Base-by-base conservation (phyloP, 768 basidiomycete species). In the Boletus sp. region DNA sequence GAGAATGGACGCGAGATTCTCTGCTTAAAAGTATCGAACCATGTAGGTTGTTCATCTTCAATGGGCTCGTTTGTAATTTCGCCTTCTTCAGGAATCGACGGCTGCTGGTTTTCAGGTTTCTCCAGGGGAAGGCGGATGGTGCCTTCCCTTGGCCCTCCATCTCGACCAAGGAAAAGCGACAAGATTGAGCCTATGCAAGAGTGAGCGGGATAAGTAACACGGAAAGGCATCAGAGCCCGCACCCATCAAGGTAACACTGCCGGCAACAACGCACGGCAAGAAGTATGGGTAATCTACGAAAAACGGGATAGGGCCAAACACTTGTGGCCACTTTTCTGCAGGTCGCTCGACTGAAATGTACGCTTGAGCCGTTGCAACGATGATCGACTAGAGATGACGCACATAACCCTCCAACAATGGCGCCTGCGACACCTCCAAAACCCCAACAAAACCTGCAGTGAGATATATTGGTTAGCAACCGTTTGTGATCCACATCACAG, bases 341-440 rank as follows among this genome's bases (percentile, higher is more conserved):
- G 94, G 94, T 30, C 81, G 81, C 75, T 91, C 92, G 60, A 90
- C 89, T 93, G 62, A 51, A 56, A 59, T 34, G 33, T 50, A 48
- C 11, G n/a, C 65, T 54, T 61, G 13, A 58, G 38, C 9, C 9
- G 29, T 19, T 42, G 30, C 8, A 44, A 48, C 32, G n/a, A 37
- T 47, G 27, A 38, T 33, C 30, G 25, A 35, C 9, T 21, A 42
- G 39, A 51, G 30, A 53, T 8, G 21, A 77, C 90, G 70, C 59
- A 92, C 91, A 86, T 61, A 84, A 74, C 62, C 90, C 90, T 57
- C 91, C 93, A 30, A 95, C 79, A 49, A 94, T 87, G 43, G 89
- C 88, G 41, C 93, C 93, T 43, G 86, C 82, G 13, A 94, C 91
- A 81, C 95, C 97, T 56, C 96, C 97, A 59, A 98, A 82, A 56